Evolutionary conservation across 345 rosid genomes (phyloP).

Genomic region (Pseudoturritis turrita): DNA sequence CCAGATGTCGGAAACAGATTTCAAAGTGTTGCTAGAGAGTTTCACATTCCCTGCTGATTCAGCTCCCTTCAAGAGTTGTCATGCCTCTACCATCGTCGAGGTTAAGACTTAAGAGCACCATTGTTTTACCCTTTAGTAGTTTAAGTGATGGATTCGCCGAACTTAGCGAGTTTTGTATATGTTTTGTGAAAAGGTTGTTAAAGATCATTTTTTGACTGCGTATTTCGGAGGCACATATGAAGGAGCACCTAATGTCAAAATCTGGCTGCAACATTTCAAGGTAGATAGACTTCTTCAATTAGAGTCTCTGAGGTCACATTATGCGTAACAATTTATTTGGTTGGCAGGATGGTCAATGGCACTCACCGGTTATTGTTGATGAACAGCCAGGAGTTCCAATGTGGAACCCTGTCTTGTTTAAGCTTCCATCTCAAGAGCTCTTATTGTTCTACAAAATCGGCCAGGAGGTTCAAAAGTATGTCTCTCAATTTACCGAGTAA

Average conservation of each 20-base stretch:
- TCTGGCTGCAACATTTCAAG: conserved; percentile 42
- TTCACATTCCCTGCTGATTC: conserved; percentile 64
- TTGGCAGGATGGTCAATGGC: conserved; percentile 68
- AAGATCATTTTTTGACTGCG: conserved; percentile 73
- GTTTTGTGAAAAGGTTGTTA: conserved; percentile 42
- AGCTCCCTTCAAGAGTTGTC: conserved; percentile 81
- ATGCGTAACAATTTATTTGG: background rate
- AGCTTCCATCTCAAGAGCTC: conserved; percentile 69
- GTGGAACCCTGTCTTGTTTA: conserved; percentile 93
- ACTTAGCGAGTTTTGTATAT: background rate
- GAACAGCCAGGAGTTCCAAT: conserved; percentile 69
- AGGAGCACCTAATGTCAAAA: conserved; percentile 39
- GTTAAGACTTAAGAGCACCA: conserved; percentile 31
- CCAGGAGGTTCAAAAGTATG: conserved; percentile 75
- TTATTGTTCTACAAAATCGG: conserved; percentile 85
- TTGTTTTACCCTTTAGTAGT: background rate
- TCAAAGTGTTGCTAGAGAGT: conserved; percentile 42
- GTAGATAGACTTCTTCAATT: conserved; percentile 22
- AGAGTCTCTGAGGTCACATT: background rate
- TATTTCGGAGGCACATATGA: conserved; percentile 34
- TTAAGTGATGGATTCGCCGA: background rate
- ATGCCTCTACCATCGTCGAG: conserved; percentile 90
- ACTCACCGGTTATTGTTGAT: conserved; percentile 49
- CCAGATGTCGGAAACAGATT: conserved; percentile 34
- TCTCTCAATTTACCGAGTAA: background rate